A percentile compares a stretch with the other conserved stretches of the same genome.
phyloP scores from a whole-genome alignment of 2,329 filamentous ascomycete species.

The Fonsecaea pugnacius region DNA sequence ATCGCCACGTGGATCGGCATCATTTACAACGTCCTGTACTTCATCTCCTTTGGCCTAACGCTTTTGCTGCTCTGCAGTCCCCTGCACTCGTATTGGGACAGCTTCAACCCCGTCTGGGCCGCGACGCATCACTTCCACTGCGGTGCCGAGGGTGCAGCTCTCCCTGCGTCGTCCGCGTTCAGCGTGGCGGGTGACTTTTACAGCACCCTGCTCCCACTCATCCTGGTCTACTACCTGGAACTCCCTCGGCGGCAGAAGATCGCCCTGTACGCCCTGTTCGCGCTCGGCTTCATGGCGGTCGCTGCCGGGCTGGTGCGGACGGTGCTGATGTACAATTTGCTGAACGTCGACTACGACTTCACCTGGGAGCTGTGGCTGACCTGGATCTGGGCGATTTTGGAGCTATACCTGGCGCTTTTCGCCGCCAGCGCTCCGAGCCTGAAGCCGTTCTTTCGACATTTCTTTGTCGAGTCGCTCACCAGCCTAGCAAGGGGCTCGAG shows the following conservation, averaged over 20 bases:
- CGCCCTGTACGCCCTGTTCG: slow-evolving; percentile 34
- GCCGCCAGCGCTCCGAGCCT: slow-evolving; percentile 41
- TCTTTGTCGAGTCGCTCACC: slow-evolving; percentile 28
- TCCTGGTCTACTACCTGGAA: slow-evolving; percentile 32
- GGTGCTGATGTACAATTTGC: slow-evolving; percentile 30
- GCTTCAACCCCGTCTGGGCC: slow-evolving; percentile 31
- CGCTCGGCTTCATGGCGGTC: slow-evolving; percentile 36
- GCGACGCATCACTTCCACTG: slow-evolving; percentile 28
- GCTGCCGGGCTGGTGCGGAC: slow-evolving; percentile 34
- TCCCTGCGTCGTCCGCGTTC: slow-evolving; percentile 32
- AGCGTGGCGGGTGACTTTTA: slow-evolving; percentile 37
- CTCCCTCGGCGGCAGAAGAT: slow-evolving; percentile 34
- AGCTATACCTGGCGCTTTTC: slow-evolving; percentile 40
- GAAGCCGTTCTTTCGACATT: slow-evolving; percentile 38
- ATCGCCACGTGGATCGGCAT: slow-evolving; percentile 38
- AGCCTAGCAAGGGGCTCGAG: slow-evolving; percentile 21
- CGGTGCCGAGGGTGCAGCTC: slow-evolving; percentile 25
- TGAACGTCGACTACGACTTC: slow-evolving; percentile 35
- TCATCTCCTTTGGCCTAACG: slow-evolving; percentile 30
- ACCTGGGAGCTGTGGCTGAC: slow-evolving; percentile 35
- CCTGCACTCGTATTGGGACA: slow-evolving; percentile 36
- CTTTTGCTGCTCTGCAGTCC: slow-evolving; percentile 34
- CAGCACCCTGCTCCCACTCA: slow-evolving; percentile 35
- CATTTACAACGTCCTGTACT: slow-evolving; percentile 36
- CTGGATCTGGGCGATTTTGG: slow-evolving; percentile 41